These are phyloP conservation scores for Cryptosporidium andersoni DNA, from an alignment of 169 alveolate genomes.

Conservation along the genomic window DNA sequence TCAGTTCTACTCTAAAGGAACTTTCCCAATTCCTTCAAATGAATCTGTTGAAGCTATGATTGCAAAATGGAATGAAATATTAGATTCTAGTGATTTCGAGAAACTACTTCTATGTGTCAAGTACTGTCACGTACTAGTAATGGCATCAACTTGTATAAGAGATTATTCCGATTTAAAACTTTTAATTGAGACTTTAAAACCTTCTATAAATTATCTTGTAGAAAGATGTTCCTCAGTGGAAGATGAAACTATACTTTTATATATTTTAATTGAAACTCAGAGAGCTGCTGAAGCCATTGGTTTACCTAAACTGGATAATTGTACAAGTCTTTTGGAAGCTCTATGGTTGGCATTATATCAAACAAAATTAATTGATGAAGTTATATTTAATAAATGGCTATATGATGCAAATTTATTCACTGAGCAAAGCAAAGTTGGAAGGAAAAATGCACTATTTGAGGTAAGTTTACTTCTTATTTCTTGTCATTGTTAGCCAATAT, in stretches of 20 bases:
- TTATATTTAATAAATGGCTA: conserved; percentile 36
- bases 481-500: not conserved
- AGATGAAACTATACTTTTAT: conserved; percentile 22
- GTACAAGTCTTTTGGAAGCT: conserved; percentile 37
- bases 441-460: conserved; percentile 68
- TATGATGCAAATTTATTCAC: conserved; percentile 13
- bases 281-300: conserved; percentile 55
- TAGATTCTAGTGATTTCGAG: not conserved
- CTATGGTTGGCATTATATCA: conserved; percentile 47
- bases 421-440: conserved; percentile 58
- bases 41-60: not conserved
- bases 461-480: conserved; percentile 20
- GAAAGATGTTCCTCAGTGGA: conserved; percentile 22
- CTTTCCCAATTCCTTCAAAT: conserved; percentile 25
- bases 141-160: conserved; percentile 23
- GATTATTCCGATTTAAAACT: conserved; percentile 13
- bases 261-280: conserved; percentile 48
- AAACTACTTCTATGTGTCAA: conserved; percentile 25
- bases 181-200: conserved; percentile 18
- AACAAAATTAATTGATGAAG: conserved; percentile 6
- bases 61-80: not conserved
- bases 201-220: conserved; percentile 18
- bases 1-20: not conserved
- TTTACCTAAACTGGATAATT: conserved; percentile 46
- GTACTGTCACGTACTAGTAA: conserved; percentile 16